These are phyloP conservation scores for Paulownia fortunei DNA, from an alignment of 257 asterid genomes.

Conservation along the genomic window DNA sequence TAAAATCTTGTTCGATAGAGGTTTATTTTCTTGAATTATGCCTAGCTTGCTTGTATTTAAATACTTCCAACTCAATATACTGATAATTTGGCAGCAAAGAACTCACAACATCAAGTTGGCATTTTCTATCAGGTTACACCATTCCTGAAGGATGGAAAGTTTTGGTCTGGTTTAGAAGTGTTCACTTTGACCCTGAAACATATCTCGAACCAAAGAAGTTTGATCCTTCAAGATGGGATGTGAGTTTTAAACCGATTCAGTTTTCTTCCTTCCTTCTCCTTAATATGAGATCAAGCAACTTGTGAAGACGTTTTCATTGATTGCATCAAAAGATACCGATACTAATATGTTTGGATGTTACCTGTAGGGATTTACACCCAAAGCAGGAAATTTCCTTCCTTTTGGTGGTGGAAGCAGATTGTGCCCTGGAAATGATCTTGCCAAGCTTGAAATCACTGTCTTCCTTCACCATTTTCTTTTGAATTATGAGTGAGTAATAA, in stretches of 20 bases:
- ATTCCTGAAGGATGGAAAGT: conserved; percentile 92
- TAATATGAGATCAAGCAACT: too few species aligned
- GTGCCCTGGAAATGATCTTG: conserved; percentile 96
- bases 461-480: conserved; percentile 86
- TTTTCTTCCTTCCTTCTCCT: background rate
- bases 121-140: conserved; percentile 54
- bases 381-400: conserved; percentile 79
- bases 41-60: background rate
- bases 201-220: conserved; percentile 71
- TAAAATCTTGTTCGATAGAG: background rate
- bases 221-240: conserved; percentile 96
- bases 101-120: background rate
- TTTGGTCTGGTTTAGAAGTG: conserved; percentile 78
- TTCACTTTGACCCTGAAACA: conserved; percentile 66
- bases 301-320: too few species aligned
- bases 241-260: conserved; percentile 37
- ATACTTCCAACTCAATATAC: too few species aligned
- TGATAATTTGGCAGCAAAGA: background rate
- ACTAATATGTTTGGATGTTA: background rate
- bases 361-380: conserved; percentile 55
- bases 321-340: background rate
- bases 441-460: conserved; percentile 78
- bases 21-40: background rate
- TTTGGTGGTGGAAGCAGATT: conserved; percentile 85
- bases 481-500: conserved; percentile 58